Evolutionary conservation across 2,329 filamentous ascomycete species (phyloP), one percentile per base, ranked within the genome.

Genomic region (Alternaria infectoria): DNA sequence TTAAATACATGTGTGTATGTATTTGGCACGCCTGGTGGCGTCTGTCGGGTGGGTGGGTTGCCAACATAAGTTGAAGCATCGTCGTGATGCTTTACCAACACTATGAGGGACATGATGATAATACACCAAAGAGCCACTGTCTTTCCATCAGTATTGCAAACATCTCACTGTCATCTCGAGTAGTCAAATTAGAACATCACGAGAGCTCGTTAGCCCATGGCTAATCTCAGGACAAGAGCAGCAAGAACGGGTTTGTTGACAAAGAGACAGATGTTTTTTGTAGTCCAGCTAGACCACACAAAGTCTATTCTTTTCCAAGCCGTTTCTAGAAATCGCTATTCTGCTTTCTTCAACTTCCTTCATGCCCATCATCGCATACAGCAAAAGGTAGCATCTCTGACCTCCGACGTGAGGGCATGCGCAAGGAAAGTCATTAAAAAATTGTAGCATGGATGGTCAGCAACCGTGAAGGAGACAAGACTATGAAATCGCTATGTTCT

Each of bases 111-210:
- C 5, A 17, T 10, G 36, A 17, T 40, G 15, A 1, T 0, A 17
- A 17, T 40, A 40, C 9, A 40, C 0, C 36, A 40, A 51, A 17
- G 26, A 51, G 6, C 6, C 8, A 12, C 11, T 26, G 5, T 21
- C 26, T 51, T 32, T 13, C 1, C 21, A 13, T 3, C 6, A 4
- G 19, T 28, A 12, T 32, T 19, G 25, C 25, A 28, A 32, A 3
- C 1, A 12, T 4, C 5, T 0, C 3, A 28, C 2, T 6, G 26
- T 12, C 0, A 15, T 30, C 19, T 13, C 5, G 1, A 21, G 26
- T 32, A 15, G 26, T 51, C 2, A n/a, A 28, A 19, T 28, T 13
- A 10, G 6, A 49, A 30, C 6, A 4, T 17, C 3, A 2, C 6
- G 25, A 17, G 26, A 30, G n/a, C 25, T 30, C 17, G 4, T 30